phyloP scores from a whole-genome alignment of 225 moss, liverwort and hornwort genomes.

The Straminergon stramineum region DNA sequence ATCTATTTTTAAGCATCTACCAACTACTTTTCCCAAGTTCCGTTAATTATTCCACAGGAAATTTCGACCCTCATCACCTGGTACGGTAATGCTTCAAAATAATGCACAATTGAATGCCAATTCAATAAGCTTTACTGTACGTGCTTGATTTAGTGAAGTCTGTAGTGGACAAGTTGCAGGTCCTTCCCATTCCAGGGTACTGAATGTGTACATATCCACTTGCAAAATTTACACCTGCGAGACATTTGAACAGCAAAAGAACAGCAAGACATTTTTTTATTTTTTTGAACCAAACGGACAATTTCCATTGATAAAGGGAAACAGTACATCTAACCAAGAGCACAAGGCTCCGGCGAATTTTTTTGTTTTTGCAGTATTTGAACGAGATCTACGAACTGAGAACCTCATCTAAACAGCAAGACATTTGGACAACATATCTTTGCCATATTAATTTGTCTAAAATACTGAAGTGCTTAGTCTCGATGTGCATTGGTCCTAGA shows the following conservation, averaged over 20 bases:
- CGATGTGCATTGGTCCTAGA: background rate
- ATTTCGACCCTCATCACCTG: background rate
- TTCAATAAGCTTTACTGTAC: background rate
- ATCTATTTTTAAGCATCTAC: background rate
- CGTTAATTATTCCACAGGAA: background rate
- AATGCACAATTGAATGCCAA: background rate
- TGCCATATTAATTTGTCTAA: background rate
- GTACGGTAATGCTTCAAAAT: background rate
- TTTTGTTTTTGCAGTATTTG: too few relatives aligned
- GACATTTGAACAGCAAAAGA: background rate
- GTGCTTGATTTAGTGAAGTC: background rate
- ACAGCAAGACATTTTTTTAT: background rate
- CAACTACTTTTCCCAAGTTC: background rate
- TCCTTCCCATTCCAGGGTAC: background rate
- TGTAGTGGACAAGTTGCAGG: background rate
- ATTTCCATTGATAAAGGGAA: too few relatives aligned
- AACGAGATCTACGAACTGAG: too few relatives aligned
- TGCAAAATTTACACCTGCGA: background rate
- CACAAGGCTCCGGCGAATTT: too few relatives aligned
- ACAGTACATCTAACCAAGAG: too few relatives aligned
- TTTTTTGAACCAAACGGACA: too few relatives aligned
- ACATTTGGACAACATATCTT: background rate
- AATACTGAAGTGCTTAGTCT: background rate
- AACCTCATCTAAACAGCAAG: too few relatives aligned
- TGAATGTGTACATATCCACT: background rate